Percentiles rank a stretch among this genome's conserved stretches.
Conservation (phyloP, 495 filamentous ascomycete species). For the Penicillium maclennaniae region DNA sequence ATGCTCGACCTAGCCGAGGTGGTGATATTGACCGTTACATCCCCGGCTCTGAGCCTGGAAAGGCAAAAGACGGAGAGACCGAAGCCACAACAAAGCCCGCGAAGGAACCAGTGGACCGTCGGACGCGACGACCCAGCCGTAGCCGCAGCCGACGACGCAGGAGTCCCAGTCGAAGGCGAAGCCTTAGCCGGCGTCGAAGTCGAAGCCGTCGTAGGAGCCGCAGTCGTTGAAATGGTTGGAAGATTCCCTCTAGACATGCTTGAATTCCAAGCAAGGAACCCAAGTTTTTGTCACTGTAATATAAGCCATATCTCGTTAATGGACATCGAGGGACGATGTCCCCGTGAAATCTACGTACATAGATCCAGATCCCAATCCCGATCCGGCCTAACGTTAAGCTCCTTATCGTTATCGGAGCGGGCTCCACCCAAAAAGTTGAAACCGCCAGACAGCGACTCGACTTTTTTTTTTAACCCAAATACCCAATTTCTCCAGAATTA, state of each 20-base stretch:
- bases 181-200: slow-evolving; percentile 11
- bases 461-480: slow-evolving; percentile 2
- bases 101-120: slow-evolving; percentile 27
- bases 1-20: slow-evolving; percentile 15
- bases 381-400: background rate
- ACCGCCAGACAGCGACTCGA: slow-evolving; percentile 9
- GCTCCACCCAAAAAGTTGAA: slow-evolving; percentile 30
- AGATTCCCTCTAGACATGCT: background rate
- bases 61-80: slow-evolving; percentile 20
- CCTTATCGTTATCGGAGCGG: slow-evolving; percentile 14
- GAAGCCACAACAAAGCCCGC: slow-evolving; percentile 23
- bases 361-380: background rate
- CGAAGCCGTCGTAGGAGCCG: slow-evolving; percentile 17
- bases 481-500: background rate
- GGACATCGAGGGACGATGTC: background rate
- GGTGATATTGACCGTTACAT: slow-evolving; percentile 55
- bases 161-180: slow-evolving; percentile 8
- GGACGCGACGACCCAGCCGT: slow-evolving; percentile 13
- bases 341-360: background rate
- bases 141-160: slow-evolving; percentile 17
- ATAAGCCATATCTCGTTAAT: slow-evolving; percentile 11
- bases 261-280: background rate
- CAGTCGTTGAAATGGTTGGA: slow-evolving; percentile 7
- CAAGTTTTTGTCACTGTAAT: background rate
- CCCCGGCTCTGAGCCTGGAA: slow-evolving; percentile 37